Conservation (phyloP, 768 basidiomycete species). For the Mycena crocata region DNA sequence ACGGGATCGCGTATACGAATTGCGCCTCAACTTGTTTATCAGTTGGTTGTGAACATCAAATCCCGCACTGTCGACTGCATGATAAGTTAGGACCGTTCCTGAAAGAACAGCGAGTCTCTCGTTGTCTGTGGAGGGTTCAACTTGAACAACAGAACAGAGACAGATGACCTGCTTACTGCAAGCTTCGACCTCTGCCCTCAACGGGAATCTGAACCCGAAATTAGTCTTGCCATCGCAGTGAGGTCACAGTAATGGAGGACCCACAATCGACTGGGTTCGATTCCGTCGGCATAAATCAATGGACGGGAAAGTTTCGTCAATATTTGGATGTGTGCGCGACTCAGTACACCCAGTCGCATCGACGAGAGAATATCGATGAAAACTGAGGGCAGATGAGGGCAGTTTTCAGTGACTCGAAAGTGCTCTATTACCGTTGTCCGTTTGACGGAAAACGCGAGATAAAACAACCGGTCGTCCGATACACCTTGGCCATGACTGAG, state of each 20-base stretch:
- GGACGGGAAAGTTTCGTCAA: conserved; percentile 69
- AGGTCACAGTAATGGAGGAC: not conserved
- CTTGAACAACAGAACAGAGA: not conserved
- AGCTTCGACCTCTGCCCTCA: conserved; percentile 79
- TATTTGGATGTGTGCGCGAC: conserved; percentile 60
- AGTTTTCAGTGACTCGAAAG: not conserved
- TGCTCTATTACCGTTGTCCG: conserved; percentile 57
- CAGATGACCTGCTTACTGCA: conserved; percentile 54
- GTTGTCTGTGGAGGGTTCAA: conserved; percentile 47
- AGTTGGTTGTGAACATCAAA: conserved; percentile 49
- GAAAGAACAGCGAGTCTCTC: conserved; percentile 63
- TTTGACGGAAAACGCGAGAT: conserved; percentile 80
- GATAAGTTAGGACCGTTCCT: conserved; percentile 48
- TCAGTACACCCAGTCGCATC: conserved; percentile 81
- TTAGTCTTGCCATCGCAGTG: not conserved
- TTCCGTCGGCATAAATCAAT: conserved; percentile 72
- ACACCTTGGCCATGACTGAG: conserved; percentile 67
- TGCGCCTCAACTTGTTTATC: conserved; percentile 37
- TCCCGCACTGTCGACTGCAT: conserved; percentile 59
- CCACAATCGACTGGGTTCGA: conserved; percentile 87
- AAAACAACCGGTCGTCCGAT: conserved; percentile 60
- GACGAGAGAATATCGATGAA: conserved; percentile 90
- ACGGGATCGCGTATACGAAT: not conserved
- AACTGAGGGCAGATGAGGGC: conserved; percentile 50
- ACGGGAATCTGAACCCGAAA: conserved; percentile 79